Base-by-base conservation (phyloP, 257 asterid genomes). In the Orobanche coerulescens region DNA sequence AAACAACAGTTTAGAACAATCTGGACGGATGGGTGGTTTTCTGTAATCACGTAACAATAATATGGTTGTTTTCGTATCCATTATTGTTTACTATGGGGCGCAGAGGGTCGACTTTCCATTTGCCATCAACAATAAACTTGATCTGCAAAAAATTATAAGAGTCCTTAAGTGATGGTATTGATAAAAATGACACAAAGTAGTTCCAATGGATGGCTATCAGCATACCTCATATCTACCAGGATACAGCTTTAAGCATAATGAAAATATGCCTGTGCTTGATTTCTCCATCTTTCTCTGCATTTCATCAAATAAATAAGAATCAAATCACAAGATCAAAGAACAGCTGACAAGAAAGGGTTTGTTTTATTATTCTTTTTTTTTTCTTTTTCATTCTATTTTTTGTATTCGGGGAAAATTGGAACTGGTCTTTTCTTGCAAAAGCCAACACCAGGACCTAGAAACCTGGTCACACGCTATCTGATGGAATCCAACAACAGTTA, bases 211-310 rank as follows among this genome's bases (percentile, higher is more conserved):
- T 65, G 71, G 14, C 39, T 14, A 56, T 25, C 20, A 44, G 44
- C 70, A 18, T 69, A 89, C 99, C 95, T 93, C 99, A 9, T 93
- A 84, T 81, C 79, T 84, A 59, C 99, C 99, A 0, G 96, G 99
- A 66, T 92, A 86, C 73, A 88, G 79, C 87, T 62, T 83, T 50
- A 93, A 73, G 81, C 60, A 64, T 50, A 77, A 23, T 18, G 92
- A 81, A 70, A 89, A 93, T 16, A 78, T 33, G 31, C 97, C 97
- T 1, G 85, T 70, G 64, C 28, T 69, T 5, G 85, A 83, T 77
- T 75, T 89, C 64, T 80, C 76, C 99, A 93, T 83, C 92, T 83
- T 89, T 65, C 90, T 81, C 99, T 93, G 96, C 73, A 81, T 74
- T 34, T 59, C 23, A 73, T 71, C 11, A 26, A 13, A 25, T 5